Evolutionary conservation across 768 basidiomycete species (phyloP), one percentile per base, ranked within the genome.

Genomic region (Suillus luteus): DNA sequence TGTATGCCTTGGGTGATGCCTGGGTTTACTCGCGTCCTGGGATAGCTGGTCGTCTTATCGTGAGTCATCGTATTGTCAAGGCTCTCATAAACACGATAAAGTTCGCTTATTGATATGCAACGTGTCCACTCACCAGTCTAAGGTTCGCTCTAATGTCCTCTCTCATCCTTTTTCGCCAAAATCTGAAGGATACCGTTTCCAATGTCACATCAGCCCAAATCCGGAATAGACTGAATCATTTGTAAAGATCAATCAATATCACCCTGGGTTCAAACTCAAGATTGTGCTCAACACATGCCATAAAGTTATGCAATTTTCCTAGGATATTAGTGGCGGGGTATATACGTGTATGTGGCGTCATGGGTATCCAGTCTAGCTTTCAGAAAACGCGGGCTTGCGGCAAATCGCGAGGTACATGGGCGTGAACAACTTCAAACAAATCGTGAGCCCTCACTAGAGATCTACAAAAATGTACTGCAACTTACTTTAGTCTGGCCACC

Each of bases 401-500:
- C 78, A 79, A 48, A 93, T 70, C 38, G 86, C 89, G n/a, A 93
- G 77, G 69, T 89, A 92, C 92, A 95, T 95, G 0, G 92, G 93
- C 8, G 93, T 93, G 77, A 94, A 94, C 15, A 94, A 81, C 92
- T 93, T 70, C 62, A 43, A 59, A 70, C 40, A 19, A 8, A 58
- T 15, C n/a, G 15, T 57, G 59, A 55, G 66, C 54, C 55, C 14
- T 35, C 27, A 55, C 24, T 33, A 64, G 59, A 14, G 2, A 59
- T 49, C 11, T 41, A 43, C 54, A 6, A 44, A 33, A 55, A 14
- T 8, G 2, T 49, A 37, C 27, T 22, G 10, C 60, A 22, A 75
- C 83, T 54, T 63, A 92, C 92, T 86, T 96, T 96, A 63, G 83
- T 83, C 74, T 90, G 88, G 19, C 96, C 96, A 69, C 95, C 93